These are phyloP conservation scores for Tephrocybe sp. DNA, from an alignment of 768 basidiomycete genomes.

Conservation along the genomic window DNA sequence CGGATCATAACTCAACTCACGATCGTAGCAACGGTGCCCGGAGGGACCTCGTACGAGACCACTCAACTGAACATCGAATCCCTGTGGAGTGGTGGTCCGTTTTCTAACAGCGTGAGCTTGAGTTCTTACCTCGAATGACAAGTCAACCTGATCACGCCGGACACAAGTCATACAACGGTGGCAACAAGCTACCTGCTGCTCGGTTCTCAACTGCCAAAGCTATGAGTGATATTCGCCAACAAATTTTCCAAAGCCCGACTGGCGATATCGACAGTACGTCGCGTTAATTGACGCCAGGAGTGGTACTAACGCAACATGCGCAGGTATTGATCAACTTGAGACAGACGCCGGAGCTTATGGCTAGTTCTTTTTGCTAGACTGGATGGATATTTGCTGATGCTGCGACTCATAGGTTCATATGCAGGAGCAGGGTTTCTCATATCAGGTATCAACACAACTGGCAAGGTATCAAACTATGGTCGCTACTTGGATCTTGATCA, in stretches of 20 bases:
- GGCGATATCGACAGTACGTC: constrained; percentile 59
- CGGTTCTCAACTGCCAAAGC: constrained; percentile 41
- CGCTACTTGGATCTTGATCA: constrained; percentile 74
- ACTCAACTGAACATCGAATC: constrained; percentile 76
- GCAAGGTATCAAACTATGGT: constrained; percentile 43
- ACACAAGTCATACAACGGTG: constrained; percentile 64
- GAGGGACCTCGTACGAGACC: constrained; percentile 58
- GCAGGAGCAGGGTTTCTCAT: constrained; percentile 64
- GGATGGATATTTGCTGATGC: neutral
- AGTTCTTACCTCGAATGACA: neutral
- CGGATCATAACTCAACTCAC: neutral
- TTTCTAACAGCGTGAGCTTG: constrained; percentile 56
- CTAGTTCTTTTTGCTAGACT: constrained; percentile 23
- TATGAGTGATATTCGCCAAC: constrained; percentile 53
- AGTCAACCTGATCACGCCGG: neutral
- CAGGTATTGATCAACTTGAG: constrained; percentile 57
- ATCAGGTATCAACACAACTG: constrained; percentile 44
- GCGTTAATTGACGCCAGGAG: neutral
- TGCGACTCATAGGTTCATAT: constrained; percentile 56
- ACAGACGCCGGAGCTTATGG: constrained; percentile 63
- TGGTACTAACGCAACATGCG: neutral
- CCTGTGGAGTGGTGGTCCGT: constrained; percentile 76
- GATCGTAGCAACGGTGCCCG: constrained; percentile 73
- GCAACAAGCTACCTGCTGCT: constrained; percentile 55
- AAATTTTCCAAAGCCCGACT: constrained; percentile 56